Evolutionary conservation across 2,329 filamentous ascomycete species (phyloP).

Genomic region (Monilinia laxa): DNA sequence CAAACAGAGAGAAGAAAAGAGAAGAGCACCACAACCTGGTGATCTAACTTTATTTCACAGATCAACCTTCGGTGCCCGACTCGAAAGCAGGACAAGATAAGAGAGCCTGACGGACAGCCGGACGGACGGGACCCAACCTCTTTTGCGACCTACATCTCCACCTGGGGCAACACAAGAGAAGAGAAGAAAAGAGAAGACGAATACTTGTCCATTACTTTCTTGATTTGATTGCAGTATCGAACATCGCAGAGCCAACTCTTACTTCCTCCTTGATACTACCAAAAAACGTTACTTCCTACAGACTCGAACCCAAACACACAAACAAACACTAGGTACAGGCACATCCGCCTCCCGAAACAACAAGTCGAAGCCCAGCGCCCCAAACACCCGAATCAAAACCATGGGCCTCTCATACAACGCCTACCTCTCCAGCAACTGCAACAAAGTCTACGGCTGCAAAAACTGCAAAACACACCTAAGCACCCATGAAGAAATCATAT

Average conservation of each 20-base stretch:
- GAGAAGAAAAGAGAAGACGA: neutral
- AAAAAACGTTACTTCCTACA: neutral
- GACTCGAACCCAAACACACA: too few species aligned
- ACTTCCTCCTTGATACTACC: neutral
- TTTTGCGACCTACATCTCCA: neutral
- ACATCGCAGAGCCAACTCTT: neutral
- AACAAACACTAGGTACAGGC: too few species aligned
- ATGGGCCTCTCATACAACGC: constrained; percentile 94
- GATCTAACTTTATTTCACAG: too few species aligned
- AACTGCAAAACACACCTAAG: constrained; percentile 93
- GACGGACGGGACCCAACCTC: neutral
- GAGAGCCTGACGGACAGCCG: too few species aligned
- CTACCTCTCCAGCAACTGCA: constrained; percentile 70
- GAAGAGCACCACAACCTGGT: too few species aligned
- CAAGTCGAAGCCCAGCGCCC: too few species aligned
- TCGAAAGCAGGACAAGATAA: too few species aligned
- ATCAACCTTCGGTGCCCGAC: too few species aligned
- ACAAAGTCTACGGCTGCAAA: constrained; percentile 90
- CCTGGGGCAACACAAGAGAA: neutral
- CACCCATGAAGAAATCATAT: constrained; percentile 95
- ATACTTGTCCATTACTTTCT: neutral
- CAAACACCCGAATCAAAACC: neutral
- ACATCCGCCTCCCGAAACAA: too few species aligned
- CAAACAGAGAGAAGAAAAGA: too few species aligned
- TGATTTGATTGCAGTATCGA: neutral